Evolutionary conservation across 768 basidiomycete species (phyloP).

Genomic region (Cystofilobasidium bisporidii): DNA sequence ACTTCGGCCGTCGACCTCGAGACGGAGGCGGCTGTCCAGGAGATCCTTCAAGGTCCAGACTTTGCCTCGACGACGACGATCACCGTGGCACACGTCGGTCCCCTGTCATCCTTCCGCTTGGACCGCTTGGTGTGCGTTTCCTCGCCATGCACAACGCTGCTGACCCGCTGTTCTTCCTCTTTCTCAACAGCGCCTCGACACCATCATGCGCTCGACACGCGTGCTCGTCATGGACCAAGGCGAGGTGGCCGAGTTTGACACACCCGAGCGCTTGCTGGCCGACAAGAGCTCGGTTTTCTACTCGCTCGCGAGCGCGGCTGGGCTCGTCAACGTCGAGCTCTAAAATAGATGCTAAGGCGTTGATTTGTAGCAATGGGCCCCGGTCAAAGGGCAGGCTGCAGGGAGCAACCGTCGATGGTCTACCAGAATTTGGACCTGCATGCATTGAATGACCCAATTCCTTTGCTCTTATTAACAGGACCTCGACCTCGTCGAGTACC

Average conservation of each 20-base stretch:
- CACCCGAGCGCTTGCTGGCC: slow-evolving; percentile 56
- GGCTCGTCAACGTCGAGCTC: slow-evolving; percentile 15
- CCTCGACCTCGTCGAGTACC: too few relatives aligned
- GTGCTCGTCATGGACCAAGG: slow-evolving; percentile 79
- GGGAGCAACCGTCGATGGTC: too few relatives aligned
- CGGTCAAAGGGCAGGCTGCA: too few relatives aligned
- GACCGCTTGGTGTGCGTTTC: too few relatives aligned
- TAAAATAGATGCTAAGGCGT: too few relatives aligned
- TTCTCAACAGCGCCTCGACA: slow-evolving; percentile 38
- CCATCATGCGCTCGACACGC: slow-evolving; percentile 68
- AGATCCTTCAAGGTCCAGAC: slow-evolving; percentile 68
- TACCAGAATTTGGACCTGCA: too few relatives aligned
- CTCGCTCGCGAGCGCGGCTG: slow-evolving; percentile 29
- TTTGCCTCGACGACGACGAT: slow-evolving; percentile 72
- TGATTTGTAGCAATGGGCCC: too few relatives aligned
- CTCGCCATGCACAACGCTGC: too few relatives aligned
- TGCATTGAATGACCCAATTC: too few relatives aligned
- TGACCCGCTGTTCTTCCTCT: too few relatives aligned
- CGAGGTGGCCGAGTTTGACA: slow-evolving; percentile 66
- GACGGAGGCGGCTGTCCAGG: slow-evolving; percentile 45
- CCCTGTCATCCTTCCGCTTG: too few relatives aligned
- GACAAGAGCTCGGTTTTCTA: slow-evolving; percentile 40
- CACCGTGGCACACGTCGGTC: slow-evolving; percentile 57
- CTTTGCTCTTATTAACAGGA: too few relatives aligned
- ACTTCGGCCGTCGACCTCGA: slow-evolving; percentile 26